phyloP scores from a whole-genome alignment of 2,329 filamentous ascomycete genomes.

The Cyphellophora attinorum region DNA sequence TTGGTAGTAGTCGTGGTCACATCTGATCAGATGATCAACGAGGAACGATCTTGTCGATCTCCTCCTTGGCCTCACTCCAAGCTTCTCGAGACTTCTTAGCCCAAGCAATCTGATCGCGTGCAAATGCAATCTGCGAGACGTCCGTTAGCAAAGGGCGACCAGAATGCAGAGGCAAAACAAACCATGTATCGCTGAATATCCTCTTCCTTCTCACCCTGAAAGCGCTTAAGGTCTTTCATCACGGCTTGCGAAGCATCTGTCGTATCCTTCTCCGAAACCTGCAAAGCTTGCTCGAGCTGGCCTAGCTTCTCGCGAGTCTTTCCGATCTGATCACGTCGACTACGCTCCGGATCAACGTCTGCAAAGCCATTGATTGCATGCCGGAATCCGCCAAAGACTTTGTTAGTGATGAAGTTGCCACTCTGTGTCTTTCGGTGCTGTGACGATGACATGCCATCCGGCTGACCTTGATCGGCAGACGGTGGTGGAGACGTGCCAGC shows the following conservation, averaged over 20 bases:
- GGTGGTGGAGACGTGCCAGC: constrained; percentile 40
- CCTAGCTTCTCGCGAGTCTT: constrained; percentile 84
- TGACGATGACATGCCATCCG: constrained; percentile 24
- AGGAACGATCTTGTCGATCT: constrained; percentile 72
- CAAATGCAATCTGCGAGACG: constrained; percentile 68
- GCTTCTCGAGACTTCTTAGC: constrained; percentile 82
- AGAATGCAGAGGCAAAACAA: constrained; percentile 27
- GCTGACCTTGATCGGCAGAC: constrained; percentile 65
- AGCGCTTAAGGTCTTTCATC: constrained; percentile 79
- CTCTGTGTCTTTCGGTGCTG: constrained; percentile 71
- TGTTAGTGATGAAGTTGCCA: constrained; percentile 81
- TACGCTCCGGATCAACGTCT: constrained; percentile 90
- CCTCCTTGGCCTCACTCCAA: constrained; percentile 81
- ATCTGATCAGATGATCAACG: constrained; percentile 6
- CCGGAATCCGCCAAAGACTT: constrained; percentile 89
- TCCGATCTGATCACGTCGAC: constrained; percentile 82
- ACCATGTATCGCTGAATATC: constrained; percentile 95
- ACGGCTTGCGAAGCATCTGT: constrained; percentile 85
- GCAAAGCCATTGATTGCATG: constrained; percentile 95
- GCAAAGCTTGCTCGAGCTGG: constrained; percentile 77
- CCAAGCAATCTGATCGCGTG: constrained; percentile 89
- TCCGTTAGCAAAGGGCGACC: not conserved
- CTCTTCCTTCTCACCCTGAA: constrained; percentile 92
- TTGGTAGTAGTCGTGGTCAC: not conserved
- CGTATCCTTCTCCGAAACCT: constrained; percentile 82